phyloP scores from a whole-genome alignment of 352 stramenopile genomes.

The Phytophthora boehmeriae region DNA sequence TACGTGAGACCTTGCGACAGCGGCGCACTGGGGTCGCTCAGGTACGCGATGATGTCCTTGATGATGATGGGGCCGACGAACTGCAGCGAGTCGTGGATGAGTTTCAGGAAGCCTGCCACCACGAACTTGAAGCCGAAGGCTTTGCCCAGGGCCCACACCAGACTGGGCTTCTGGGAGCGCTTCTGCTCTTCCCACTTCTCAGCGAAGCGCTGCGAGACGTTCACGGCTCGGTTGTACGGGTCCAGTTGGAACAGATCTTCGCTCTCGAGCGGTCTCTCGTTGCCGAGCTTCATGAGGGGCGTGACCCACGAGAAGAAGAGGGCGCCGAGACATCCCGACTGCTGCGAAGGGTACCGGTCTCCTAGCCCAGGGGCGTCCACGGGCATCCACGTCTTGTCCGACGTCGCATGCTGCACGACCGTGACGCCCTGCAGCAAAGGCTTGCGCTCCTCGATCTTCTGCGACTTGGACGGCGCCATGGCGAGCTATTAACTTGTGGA shows the following conservation, averaged over 20 bases:
- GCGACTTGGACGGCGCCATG: conserved; percentile 28
- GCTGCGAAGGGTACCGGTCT: conserved; percentile 69
- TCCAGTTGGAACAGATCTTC: conserved; percentile 89
- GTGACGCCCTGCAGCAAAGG: conserved; percentile 36
- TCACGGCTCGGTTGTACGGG: conserved; percentile 63
- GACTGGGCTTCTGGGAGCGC: conserved; percentile 41
- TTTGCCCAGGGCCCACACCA: conserved; percentile 51
- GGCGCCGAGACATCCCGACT: conserved; percentile 52
- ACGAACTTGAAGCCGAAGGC: conserved; percentile 67
- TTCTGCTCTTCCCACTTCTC: conserved; percentile 50
- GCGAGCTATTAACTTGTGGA: neutral
- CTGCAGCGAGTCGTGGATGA: conserved; percentile 84
- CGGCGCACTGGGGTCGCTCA: conserved; percentile 67
- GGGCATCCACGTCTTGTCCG: conserved; percentile 28
- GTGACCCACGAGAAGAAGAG: conserved; percentile 91
- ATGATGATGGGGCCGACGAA: conserved; percentile 86
- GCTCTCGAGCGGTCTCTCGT: conserved; percentile 73
- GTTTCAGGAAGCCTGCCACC: conserved; percentile 70
- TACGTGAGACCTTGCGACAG: conserved; percentile 67
- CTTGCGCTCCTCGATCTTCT: conserved; percentile 29
- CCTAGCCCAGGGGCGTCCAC: conserved; percentile 42
- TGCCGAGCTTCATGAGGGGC: conserved; percentile 86
- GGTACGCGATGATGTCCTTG: conserved; percentile 85
- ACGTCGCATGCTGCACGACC: conserved; percentile 13
- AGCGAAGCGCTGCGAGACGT: conserved; percentile 53